Conservation (phyloP, 257 asterid genomes). For the Sherardia arvensis region DNA sequence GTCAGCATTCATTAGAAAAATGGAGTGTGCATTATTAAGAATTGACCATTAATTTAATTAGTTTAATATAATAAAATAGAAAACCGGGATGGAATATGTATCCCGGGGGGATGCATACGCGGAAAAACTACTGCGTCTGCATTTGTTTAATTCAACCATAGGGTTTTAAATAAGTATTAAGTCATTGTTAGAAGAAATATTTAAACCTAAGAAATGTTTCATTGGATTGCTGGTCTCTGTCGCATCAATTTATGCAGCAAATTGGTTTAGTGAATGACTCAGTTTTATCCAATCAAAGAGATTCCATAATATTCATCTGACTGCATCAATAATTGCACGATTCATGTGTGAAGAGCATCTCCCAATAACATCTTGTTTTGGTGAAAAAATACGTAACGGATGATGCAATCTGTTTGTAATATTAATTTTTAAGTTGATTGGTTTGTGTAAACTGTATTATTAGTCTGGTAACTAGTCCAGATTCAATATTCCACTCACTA, state of each 20-base stretch:
- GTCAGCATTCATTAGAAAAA: neutral
- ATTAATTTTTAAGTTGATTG: neutral
- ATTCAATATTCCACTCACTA: neutral
- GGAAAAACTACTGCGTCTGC: slow-evolving; percentile 2
- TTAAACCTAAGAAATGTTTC: neutral
- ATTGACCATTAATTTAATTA: neutral
- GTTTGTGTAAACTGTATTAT: neutral
- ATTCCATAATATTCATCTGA: neutral
- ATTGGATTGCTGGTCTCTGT: neutral
- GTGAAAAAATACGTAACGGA: neutral
- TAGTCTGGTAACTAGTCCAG: neutral
- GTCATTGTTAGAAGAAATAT: neutral
- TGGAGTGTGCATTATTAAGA: neutral
- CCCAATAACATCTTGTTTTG: neutral
- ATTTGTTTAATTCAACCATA: neutral
- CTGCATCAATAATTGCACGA: neutral
- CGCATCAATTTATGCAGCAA: neutral
- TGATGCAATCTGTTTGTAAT: neutral
- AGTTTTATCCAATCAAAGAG: neutral
- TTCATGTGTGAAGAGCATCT: neutral
- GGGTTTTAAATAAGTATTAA: neutral
- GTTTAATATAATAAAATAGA: neutral
- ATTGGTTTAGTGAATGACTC: neutral
- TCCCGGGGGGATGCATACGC: neutral
- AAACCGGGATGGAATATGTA: neutral